phyloP scores from a whole-genome alignment of 139 green algal species.

The Asterochloris erici region DNA sequence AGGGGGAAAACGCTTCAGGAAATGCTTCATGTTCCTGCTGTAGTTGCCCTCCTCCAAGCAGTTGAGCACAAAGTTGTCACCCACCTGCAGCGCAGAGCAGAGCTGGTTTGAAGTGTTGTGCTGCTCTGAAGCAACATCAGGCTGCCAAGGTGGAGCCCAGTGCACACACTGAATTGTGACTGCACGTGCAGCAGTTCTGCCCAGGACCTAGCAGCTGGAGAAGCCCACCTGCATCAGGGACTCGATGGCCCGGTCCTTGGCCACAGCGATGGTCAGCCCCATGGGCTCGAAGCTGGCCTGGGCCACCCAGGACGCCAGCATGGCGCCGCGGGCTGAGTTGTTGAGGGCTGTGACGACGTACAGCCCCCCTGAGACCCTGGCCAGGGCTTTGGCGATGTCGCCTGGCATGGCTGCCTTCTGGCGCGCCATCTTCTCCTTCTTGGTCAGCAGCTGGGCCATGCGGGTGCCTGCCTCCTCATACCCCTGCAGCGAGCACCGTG shows the following conservation, averaged over 20 bases:
- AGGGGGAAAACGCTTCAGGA: constrained; percentile 87
- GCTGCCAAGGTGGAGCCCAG: no score
- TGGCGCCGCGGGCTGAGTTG: constrained; percentile 33
- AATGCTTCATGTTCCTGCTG: constrained; percentile 73
- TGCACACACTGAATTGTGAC: no score
- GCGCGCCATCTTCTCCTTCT: constrained; percentile 69
- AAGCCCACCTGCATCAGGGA: constrained; percentile 87
- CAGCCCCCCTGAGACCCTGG: constrained; percentile 77
- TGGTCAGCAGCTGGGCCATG: constrained; percentile 74
- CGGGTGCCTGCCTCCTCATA: constrained; percentile 94
- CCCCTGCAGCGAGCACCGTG: constrained; percentile 51
- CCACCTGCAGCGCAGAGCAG: constrained; percentile 62
- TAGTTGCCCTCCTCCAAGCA: constrained; percentile 80
- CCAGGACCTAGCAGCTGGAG: no score
- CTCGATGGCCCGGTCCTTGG: constrained; percentile 98
- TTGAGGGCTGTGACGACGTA: constrained; percentile 92
- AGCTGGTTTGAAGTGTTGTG: not conserved
- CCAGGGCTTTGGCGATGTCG: constrained; percentile 81
- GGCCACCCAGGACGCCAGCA: constrained; percentile 65
- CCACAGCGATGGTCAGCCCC: constrained; percentile 92
- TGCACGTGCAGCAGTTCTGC: no score
- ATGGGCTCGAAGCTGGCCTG: constrained; percentile 96
- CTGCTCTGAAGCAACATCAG: not conserved
- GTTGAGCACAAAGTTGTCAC: constrained; percentile 95
- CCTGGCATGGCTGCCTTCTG: constrained; percentile 81